phyloP scores from a whole-genome alignment of 345 rosid species.

The Ceriops decandra region DNA sequence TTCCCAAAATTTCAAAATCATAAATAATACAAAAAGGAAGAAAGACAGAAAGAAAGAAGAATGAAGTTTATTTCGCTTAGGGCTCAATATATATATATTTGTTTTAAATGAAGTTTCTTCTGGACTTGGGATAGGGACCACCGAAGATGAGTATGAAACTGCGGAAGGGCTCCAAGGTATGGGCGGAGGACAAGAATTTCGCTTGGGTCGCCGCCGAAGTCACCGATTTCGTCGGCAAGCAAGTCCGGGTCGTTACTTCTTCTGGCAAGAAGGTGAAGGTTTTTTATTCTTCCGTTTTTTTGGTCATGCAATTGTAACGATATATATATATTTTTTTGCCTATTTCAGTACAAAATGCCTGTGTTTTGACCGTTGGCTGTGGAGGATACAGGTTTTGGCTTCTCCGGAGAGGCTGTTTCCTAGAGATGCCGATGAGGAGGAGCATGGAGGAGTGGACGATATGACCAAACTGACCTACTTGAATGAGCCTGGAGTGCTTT shows the following conservation, averaged over 20 bases:
- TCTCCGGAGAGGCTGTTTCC: constrained; percentile 51
- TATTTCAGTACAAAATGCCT: neutral
- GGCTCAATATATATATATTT: constrained; percentile 5
- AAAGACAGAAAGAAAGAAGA: too few relatives aligned
- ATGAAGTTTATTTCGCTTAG: too few relatives aligned
- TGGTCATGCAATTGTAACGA: neutral
- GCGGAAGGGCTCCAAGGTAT: constrained; percentile 74
- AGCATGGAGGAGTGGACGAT: constrained; percentile 94
- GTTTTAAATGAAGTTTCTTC: too few relatives aligned
- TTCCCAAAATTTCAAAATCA: constrained; percentile 14
- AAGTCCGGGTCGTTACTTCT: constrained; percentile 46
- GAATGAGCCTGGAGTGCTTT: constrained; percentile 97
- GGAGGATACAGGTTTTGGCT: constrained; percentile 41
- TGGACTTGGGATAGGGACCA: neutral
- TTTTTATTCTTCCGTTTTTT: neutral
- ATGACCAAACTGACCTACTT: constrained; percentile 92
- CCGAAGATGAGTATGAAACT: constrained; percentile 50
- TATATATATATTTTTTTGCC: neutral
- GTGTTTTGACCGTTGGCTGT: neutral
- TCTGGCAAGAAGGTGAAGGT: constrained; percentile 59
- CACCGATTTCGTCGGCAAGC: constrained; percentile 43
- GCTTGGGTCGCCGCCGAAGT: constrained; percentile 90
- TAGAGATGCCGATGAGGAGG: constrained; percentile 82
- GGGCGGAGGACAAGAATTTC: constrained; percentile 70
- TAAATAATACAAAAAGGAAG: too few relatives aligned